These are phyloP conservation scores for Cenchrus purpureus DNA, from an alignment of 176 grass and related monocot genomes.

Conservation along the genomic window DNA sequence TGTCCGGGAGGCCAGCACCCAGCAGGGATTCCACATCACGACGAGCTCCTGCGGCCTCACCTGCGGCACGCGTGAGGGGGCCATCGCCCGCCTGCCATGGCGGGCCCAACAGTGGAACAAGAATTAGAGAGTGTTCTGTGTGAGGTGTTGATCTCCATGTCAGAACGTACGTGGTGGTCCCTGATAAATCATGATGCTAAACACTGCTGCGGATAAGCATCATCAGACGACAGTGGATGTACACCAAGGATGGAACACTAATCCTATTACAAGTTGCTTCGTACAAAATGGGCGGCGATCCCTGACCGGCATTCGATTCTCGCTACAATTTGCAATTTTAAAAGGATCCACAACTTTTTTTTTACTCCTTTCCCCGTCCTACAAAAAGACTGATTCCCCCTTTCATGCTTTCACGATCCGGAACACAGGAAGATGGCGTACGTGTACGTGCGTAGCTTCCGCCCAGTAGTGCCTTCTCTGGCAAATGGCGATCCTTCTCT, in stretches of 20 bases:
- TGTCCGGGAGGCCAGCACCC: too few relatives aligned
- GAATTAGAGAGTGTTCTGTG: background rate
- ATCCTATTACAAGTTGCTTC: background rate
- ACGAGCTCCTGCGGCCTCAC: too few relatives aligned
- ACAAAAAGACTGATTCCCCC: background rate
- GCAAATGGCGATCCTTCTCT: constrained; percentile 7
- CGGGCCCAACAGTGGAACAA: background rate
- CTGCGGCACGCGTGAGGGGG: too few relatives aligned
- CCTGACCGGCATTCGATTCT: constrained; percentile 23
- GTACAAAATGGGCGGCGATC: background rate
- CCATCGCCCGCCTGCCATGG: too few relatives aligned
- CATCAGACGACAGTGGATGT: background rate
- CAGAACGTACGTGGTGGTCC: background rate
- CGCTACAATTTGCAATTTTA: background rate
- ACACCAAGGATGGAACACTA: background rate
- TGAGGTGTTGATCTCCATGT: background rate
- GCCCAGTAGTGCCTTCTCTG: background rate
- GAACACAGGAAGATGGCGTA: background rate
- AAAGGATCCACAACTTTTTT: background rate
- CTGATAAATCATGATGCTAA: background rate
- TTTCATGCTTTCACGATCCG: background rate
- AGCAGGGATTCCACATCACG: too few relatives aligned
- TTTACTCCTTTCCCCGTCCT: constrained; percentile 14
- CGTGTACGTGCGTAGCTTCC: background rate
- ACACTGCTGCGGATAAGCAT: background rate